Evolutionary conservation across 148 eudicot species (phyloP).

Genomic region (Cornus florida): DNA sequence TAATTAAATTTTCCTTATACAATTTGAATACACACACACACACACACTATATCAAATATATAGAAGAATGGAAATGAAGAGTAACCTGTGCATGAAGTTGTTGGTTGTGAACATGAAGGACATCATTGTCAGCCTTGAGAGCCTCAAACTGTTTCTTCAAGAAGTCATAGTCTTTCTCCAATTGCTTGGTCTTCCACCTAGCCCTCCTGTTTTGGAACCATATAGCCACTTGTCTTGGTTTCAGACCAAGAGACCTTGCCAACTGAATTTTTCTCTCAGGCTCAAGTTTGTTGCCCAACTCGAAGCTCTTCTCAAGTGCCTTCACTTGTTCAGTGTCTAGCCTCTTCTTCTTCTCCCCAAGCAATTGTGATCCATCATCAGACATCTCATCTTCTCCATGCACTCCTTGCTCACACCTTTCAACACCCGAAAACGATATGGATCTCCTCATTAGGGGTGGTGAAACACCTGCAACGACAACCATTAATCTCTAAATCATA

Average conservation of each 20-base stretch:
- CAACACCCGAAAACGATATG: slow-evolving; percentile 53
- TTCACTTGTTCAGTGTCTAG: slow-evolving; percentile 74
- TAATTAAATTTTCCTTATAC: no score
- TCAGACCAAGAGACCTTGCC: slow-evolving; percentile 67
- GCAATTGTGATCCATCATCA: slow-evolving; percentile 31
- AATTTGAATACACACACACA: no score
- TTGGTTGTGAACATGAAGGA: slow-evolving; percentile 59
- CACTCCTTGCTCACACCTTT: slow-evolving; percentile 27
- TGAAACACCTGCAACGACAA: slow-evolving; percentile 32
- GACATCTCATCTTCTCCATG: slow-evolving; percentile 40
- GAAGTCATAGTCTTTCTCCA: slow-evolving; percentile 71
- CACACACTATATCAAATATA: no score
- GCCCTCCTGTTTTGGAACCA: slow-evolving; percentile 92
- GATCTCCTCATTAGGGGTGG: slow-evolving; percentile 58
- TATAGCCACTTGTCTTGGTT: slow-evolving; percentile 77
- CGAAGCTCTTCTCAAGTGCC: slow-evolving; percentile 80
- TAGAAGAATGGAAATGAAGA: neutral
- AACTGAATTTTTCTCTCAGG: slow-evolving; percentile 76
- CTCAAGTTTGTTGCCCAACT: slow-evolving; percentile 69
- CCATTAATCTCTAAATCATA: no score
- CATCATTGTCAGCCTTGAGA: slow-evolving; percentile 71
- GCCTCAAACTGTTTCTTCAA: slow-evolving; percentile 71
- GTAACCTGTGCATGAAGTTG: slow-evolving; percentile 72
- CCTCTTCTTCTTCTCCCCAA: slow-evolving; percentile 83
- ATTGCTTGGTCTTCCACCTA: slow-evolving; percentile 83